Conservation (phyloP, 208 protist species). For the Blastocrithidia nonstop region DNA sequence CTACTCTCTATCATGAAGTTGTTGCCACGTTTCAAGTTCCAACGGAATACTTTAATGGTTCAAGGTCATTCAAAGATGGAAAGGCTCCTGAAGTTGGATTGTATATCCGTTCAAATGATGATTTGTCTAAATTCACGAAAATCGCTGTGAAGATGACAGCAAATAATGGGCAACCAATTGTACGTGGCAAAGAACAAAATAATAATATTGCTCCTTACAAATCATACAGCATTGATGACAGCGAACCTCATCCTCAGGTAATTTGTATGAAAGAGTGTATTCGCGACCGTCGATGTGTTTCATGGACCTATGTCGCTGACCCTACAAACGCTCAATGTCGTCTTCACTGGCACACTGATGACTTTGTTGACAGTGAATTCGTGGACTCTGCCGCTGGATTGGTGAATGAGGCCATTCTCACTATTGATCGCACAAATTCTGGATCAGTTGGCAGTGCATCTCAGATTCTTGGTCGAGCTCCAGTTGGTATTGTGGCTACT, state of each 20-base stretch:
- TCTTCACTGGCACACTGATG: no score
- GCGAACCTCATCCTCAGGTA: not conserved
- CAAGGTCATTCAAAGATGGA: constrained; percentile 7
- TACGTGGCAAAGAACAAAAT: constrained; percentile 7
- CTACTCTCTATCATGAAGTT: constrained; percentile 24
- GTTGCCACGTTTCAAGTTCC: constrained; percentile 15
- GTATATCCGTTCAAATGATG: constrained; percentile 9
- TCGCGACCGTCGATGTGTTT: no score
- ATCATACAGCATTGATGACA: constrained; percentile 5
- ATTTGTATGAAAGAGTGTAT: constrained; percentile 21
- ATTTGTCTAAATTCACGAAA: constrained; percentile 8
- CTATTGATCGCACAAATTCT: no score
- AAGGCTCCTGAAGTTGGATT: constrained; percentile 19
- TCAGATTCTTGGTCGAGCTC: no score
- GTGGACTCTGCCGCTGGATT: no score
- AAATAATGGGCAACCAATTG: constrained; percentile 4
- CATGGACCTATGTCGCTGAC: no score
- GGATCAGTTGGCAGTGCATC: no score
- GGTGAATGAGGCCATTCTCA: no score
- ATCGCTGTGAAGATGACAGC: constrained; percentile 22
- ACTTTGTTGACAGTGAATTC: no score
- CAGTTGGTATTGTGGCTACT: no score
- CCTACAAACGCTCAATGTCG: no score
- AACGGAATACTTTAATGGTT: constrained; percentile 9
- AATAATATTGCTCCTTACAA: constrained; percentile 9